A percentile compares a stretch with the other conserved stretches of the same genome.
Evolutionary conservation across 495 filamentous ascomycete genomes (phyloP).

Genomic region (Lasiosphaeris hirsuta): DNA sequence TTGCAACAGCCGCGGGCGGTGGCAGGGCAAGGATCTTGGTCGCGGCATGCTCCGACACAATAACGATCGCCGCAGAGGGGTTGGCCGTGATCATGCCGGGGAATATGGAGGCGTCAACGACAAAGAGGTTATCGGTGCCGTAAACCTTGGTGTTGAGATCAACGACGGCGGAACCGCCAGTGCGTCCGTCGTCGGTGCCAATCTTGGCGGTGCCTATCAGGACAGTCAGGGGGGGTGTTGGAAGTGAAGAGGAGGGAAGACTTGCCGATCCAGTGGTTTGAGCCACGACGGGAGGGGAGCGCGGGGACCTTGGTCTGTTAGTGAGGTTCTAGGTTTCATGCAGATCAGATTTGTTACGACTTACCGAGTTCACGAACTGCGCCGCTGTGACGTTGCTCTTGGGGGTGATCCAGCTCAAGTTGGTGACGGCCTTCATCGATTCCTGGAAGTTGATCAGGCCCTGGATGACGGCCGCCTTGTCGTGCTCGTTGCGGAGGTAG

Average conservation of each 20-base stretch:
- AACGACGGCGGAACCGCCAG: conserved; percentile 59
- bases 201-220: conserved; percentile 56
- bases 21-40: conserved; percentile 25
- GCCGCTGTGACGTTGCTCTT: conserved; percentile 47
- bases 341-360: background rate
- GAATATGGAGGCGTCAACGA: conserved; percentile 63
- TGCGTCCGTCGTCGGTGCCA: conserved; percentile 62
- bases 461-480: conserved; percentile 45
- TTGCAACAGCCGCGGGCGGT: no score
- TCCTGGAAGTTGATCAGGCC: conserved; percentile 57
- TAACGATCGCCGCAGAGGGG: conserved; percentile 57
- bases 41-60: conserved; percentile 54
- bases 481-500: conserved; percentile 47
- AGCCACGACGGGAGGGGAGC: conserved; percentile 52
- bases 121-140: conserved; percentile 65
- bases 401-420: conserved; percentile 53
- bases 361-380: conserved; percentile 49
- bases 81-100: conserved; percentile 59
- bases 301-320: conserved; percentile 32
- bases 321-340: background rate
- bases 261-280: conserved; percentile 64
- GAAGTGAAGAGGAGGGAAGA: background rate
- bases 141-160: conserved; percentile 69
- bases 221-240: background rate
- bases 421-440: conserved; percentile 47